These are phyloP conservation scores for Populus tremula DNA, from an alignment of 345 rosid genomes.

Conservation along the genomic window DNA sequence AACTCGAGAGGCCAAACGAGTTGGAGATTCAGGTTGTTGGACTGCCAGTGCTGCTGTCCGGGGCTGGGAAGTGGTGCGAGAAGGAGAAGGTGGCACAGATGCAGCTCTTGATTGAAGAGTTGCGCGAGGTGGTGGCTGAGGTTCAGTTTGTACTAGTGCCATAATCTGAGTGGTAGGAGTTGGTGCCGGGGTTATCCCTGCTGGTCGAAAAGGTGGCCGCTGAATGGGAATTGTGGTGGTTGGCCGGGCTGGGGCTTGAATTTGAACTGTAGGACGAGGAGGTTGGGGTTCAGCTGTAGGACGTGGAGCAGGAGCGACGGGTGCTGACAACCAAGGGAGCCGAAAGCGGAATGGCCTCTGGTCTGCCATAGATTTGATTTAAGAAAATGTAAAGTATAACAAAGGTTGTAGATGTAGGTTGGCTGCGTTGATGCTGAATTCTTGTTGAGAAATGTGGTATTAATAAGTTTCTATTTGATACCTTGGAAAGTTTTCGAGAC, in stretches of 20 bases:
- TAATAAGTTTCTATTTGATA: constrained; percentile 29
- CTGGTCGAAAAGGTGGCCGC: constrained; percentile 47
- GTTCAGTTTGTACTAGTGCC: constrained; percentile 13
- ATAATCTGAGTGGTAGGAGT: constrained; percentile 23
- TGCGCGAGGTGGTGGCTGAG: constrained; percentile 22
- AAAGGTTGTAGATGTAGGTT: not conserved
- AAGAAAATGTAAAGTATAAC: not conserved
- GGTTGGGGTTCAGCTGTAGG: constrained; percentile 16
- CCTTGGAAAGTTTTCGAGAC: constrained; percentile 32
- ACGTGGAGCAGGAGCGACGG: not conserved
- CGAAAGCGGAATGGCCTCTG: constrained; percentile 51
- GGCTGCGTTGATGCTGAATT: not conserved
- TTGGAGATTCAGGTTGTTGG: constrained; percentile 27
- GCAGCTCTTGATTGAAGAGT: constrained; percentile 24
- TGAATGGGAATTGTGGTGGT: constrained; percentile 8
- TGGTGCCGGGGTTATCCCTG: constrained; percentile 31
- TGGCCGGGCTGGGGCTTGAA: constrained; percentile 25
- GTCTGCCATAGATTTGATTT: constrained; percentile 35
- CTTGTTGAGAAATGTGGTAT: not conserved
- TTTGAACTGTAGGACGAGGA: constrained; percentile 28
- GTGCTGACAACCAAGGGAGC: constrained; percentile 55
- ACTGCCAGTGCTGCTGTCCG: constrained; percentile 13
- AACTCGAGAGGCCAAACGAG: constrained; percentile 21
- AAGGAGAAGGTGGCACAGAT: constrained; percentile 23
- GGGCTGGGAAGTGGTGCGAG: constrained; percentile 13